Evolutionary conservation across 345 rosid genomes (phyloP), one percentile per base, ranked within the genome.

Genomic region (Melastoma malabathricum): DNA sequence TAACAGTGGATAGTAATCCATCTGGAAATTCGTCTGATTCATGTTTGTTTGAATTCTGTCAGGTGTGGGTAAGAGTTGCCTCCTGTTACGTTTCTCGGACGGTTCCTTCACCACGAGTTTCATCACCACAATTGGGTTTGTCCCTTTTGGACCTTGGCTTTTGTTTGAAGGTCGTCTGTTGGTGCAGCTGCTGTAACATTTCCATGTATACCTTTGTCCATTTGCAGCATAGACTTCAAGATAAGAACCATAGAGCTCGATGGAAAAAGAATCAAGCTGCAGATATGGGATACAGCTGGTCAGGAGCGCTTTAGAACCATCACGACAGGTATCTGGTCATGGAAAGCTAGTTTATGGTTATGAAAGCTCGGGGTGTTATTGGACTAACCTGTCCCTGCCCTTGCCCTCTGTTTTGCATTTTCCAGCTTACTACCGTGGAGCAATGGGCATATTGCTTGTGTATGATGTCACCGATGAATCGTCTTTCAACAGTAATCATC

Each of bases 21-120:
- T 29, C 3, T 1, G 6, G 38, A 6, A 29, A 29, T 1, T 29
- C 9, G 38, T 29, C 2, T 29, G 38, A 29, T 29, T 29, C 9
- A 29, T 29, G 8, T 29, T 29, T 1, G 38, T 6, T 29, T 29
- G 38, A 29, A 29, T 29, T 48, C 48, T 31, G 44, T 60, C 79
- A 87, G 96, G 96, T 65, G 96, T 83, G 62, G 96, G 96, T 6
- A 87, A 87, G 68, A 87, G 89, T 77, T 87, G 96, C 62, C 78
- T 87, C 59, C 70, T 86, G 2, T 72, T 86, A 69, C 89, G 96
- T 52, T 87, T 87, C 70, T 83, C 96, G 0, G 96, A 83, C 77
- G 96, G 85, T 69, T 79, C 94, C 59, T 87, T 87, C 58, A 81
- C 93, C 16, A 87, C 94, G 4, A 87, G 96, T 65, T 87, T 87